phyloP scores from a whole-genome alignment of 1,139 yeast species.

The Pichia sp. region DNA sequence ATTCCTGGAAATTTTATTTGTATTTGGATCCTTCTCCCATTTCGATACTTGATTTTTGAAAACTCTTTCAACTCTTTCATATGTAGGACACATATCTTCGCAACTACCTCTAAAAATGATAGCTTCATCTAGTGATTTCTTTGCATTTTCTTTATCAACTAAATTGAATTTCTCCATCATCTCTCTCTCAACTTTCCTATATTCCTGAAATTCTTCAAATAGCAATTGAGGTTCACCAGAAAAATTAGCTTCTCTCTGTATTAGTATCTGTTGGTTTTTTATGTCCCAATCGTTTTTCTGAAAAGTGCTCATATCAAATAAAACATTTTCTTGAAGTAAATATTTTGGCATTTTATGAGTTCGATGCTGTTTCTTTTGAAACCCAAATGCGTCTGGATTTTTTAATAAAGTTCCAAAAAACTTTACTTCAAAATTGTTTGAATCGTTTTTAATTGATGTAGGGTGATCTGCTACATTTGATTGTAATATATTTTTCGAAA shows the following conservation, averaged over 20 bases:
- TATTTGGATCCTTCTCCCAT: conserved; percentile 62
- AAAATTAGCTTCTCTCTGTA: conserved; percentile 34
- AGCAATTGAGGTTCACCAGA: conserved; percentile 42
- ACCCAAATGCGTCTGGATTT: conserved; percentile 26
- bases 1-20: conserved; percentile 55
- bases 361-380: conserved; percentile 18
- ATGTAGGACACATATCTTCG: conserved; percentile 89
- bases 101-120: conserved; percentile 85
- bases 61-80: conserved; percentile 84
- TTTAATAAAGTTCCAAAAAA: conserved; percentile 26
- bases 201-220: conserved; percentile 56
- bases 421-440: conserved; percentile 20
- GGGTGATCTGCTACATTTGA: not conserved
- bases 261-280: conserved; percentile 45
- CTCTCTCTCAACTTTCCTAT: conserved; percentile 72
- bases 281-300: conserved; percentile 47
- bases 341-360: conserved; percentile 25
- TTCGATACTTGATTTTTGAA: conserved; percentile 82
- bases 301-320: conserved; percentile 27
- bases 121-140: conserved; percentile 81
- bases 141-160: conserved; percentile 82
- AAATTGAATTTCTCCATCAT: conserved; percentile 78
- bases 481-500: not conserved
- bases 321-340: conserved; percentile 26
- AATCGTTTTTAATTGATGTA: not conserved